These are phyloP conservation scores for Ophiostoma sp. DNA, from an alignment of 2,329 filamentous ascomycete genomes.

Conservation along the genomic window DNA sequence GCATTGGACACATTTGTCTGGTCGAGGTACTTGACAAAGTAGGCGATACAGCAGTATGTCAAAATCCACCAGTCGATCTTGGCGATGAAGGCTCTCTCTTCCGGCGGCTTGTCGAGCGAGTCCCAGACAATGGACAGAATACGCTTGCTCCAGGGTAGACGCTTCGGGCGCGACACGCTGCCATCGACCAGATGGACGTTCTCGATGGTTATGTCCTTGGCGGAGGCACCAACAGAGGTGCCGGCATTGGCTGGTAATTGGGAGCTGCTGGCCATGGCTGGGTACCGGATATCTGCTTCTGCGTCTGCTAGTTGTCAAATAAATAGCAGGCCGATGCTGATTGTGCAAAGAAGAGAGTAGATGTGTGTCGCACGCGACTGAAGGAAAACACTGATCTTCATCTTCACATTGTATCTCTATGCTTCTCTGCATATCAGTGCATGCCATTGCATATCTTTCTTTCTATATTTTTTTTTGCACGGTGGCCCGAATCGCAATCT, in stretches of 20 bases:
- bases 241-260: background rate
- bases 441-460: background rate
- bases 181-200: background rate
- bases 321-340: background rate
- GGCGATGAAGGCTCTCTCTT: conserved; percentile 33
- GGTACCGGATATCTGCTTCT: background rate
- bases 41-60: conserved; percentile 36
- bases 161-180: background rate
- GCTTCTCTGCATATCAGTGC: background rate
- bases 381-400: background rate
- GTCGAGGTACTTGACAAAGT: conserved; percentile 39
- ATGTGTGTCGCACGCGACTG: background rate
- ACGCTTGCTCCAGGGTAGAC: conserved; percentile 19
- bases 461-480: background rate
- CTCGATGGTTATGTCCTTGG: background rate
- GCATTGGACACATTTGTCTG: conserved; percentile 38
- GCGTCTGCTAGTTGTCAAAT: background rate
- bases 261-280: background rate
- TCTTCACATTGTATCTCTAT: background rate
- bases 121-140: conserved; percentile 33
- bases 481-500: background rate
- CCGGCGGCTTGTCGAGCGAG: conserved; percentile 34
- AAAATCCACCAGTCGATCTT: conserved; percentile 38
- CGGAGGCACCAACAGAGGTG: background rate
- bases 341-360: background rate